phyloP scores from a whole-genome alignment of 768 basidiomycete species.

The Amanita brunnescens region DNA sequence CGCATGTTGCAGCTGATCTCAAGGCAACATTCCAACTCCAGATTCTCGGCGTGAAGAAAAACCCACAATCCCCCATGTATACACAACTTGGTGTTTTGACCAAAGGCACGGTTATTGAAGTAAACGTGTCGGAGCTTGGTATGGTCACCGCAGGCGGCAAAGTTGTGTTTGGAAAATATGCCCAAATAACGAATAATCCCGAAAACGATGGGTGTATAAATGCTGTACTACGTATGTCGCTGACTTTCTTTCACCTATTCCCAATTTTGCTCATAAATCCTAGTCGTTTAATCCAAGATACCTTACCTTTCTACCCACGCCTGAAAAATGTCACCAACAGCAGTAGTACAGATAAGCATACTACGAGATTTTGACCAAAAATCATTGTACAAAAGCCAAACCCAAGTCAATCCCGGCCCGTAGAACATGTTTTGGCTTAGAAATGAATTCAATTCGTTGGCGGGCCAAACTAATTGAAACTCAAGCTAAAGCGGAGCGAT shows the following conservation, averaged over 20 bases:
- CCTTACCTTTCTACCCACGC: neutral
- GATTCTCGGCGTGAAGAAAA: conserved; percentile 98
- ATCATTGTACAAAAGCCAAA: neutral
- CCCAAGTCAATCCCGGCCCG: neutral
- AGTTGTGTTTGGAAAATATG: conserved; percentile 88
- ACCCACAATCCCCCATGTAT: conserved; percentile 98
- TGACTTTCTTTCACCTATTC: neutral
- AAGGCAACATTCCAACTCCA: conserved; percentile 99
- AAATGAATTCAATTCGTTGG: neutral
- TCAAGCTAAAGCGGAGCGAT: too few relatives aligned
- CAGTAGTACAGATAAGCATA: too few relatives aligned
- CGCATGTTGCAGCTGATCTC: conserved; percentile 61
- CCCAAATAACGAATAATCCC: conserved; percentile 89
- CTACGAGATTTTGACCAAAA: too few relatives aligned
- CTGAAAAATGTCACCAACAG: too few relatives aligned
- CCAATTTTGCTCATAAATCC: neutral
- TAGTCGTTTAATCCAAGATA: neutral
- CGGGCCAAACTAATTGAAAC: neutral
- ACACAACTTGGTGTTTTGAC: conserved; percentile 95
- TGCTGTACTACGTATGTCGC: conserved; percentile 73
- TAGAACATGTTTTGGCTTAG: neutral
- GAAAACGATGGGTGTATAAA: conserved; percentile 98
- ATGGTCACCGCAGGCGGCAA: conserved; percentile 98
- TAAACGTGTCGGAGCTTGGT: conserved; percentile 97
- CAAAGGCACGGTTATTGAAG: conserved; percentile 96